Evolutionary conservation across 371 early-diverging fungal genomes (phyloP).

Genomic region (Circinella minor): DNA sequence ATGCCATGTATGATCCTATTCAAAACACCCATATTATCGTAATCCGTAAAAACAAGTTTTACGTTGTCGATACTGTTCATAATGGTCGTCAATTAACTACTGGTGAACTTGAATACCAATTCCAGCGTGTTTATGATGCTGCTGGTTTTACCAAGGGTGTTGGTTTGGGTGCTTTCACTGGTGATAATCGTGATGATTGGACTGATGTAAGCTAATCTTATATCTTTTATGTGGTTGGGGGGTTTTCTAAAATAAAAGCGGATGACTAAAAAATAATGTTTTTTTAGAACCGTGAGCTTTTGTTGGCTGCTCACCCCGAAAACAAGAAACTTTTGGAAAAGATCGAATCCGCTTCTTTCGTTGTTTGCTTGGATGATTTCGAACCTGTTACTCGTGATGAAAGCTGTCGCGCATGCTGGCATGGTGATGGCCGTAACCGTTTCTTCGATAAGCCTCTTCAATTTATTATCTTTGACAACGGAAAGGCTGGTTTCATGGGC

Average conservation of each 20-base stretch:
- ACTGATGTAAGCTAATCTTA: conserved; percentile 62
- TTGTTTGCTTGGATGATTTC: conserved; percentile 87
- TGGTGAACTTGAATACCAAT: conserved; percentile 82
- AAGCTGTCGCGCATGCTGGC: conserved; percentile 84
- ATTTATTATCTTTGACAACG: conserved; percentile 95
- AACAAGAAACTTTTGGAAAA: conserved; percentile 76
- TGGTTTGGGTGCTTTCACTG: conserved; percentile 87
- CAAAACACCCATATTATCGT: conserved; percentile 87
- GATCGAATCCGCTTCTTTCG: conserved; percentile 84
- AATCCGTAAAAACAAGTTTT: conserved; percentile 92
- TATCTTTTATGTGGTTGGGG: not conserved
- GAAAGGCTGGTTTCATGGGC: conserved; percentile 93
- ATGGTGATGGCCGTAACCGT: conserved; percentile 93
- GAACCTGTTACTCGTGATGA: conserved; percentile 87
- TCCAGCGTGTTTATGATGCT: conserved; percentile 72
- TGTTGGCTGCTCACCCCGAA: conserved; percentile 68
- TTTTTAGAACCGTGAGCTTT: conserved; percentile 57
- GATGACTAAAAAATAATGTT: conserved; percentile 5
- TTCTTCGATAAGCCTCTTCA: conserved; percentile 94
- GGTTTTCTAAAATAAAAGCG: not conserved
- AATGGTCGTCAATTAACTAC: conserved; percentile 84
- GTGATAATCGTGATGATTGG: conserved; percentile 95
- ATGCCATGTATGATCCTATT: conserved; percentile 76
- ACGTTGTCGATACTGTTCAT: conserved; percentile 72
- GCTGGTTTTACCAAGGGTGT: conserved; percentile 78